Conservation (phyloP, 345 rosid genomes). For the Bruguiera gymnorhiza region DNA sequence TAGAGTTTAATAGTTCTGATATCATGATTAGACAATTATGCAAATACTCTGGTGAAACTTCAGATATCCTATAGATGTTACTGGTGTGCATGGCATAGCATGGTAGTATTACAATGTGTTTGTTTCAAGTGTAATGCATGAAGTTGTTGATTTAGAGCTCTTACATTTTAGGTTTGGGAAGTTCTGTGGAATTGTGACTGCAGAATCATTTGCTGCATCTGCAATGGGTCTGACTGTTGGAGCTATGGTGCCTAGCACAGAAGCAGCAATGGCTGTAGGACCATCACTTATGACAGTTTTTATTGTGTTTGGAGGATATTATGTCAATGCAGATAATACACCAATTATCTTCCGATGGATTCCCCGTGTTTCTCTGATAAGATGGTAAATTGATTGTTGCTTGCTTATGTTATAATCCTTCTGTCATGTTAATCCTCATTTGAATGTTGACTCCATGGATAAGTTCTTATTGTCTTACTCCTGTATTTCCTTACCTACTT, state of each 20-base stretch:
- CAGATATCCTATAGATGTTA: not conserved
- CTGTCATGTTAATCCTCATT: not conserved
- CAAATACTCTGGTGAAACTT: no score
- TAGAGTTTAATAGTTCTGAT: no score
- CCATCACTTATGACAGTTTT: constrained; percentile 99
- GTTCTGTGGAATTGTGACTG: constrained; percentile 89
- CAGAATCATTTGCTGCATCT: constrained; percentile 96
- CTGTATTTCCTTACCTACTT: constrained; percentile 18
- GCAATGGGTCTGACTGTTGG: constrained; percentile 99
- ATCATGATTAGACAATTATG: no score
- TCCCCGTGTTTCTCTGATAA: constrained; percentile 79
- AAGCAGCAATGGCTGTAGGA: constrained; percentile 98
- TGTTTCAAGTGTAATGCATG: not conserved
- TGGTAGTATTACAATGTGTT: constrained; percentile 3
- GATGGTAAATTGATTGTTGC: constrained; percentile 53
- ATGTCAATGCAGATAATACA: constrained; percentile 80
- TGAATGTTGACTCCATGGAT: not conserved
- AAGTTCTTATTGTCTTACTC: not conserved
- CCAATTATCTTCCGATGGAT: constrained; percentile 93
- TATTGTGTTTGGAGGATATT: constrained; percentile 90
- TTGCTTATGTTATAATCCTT: not conserved
- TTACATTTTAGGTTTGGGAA: constrained; percentile 61
- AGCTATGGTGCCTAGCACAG: constrained; percentile 94
- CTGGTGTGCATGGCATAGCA: not conserved
- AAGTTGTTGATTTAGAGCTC: constrained; percentile 17